Base-by-base conservation (phyloP, 2,329 filamentous ascomycete genomes). In the Stachybotrys chartarum region DNA sequence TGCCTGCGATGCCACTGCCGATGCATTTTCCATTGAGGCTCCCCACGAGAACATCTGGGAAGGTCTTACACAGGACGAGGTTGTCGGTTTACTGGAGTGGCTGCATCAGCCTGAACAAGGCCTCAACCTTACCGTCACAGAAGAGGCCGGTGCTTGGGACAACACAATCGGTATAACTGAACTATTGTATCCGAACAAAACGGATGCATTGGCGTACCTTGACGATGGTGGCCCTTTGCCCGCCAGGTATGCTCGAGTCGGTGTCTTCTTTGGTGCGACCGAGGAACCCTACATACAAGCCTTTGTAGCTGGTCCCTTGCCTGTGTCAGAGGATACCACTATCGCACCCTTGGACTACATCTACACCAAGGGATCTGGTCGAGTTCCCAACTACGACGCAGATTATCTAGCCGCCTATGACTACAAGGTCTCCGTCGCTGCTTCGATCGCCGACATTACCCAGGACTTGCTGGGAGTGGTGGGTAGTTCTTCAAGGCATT, bases 231-330 rank as follows among this genome's bases (percentile, higher is more conserved):
- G 63, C 0, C 55, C 70, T 4, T 60, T 64, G 1, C 76, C 77
- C 1, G 54, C 61, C 2, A 67, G 73, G 17, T 78, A 74, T 61
- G 77, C 77, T 4, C 75, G 75, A 52, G 74, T 74, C 1, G 60
- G 73, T 3, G 60, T 79, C n/a, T 67, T 72, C 55, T 67, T 73
- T 61, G 66, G 70, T 7, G 66, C 75, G 3, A 67, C 70, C 7
- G 67, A 70, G 32, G 58, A 71, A 8, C 65, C 75, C 0, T 67
- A 70, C 44, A 72, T 71, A 18, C 66, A 71, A 30, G 72, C 81
- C 55, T 75, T 79, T 57, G 63, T 76, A 50, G 73, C 81, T 16
- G 78, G 79, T 0, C 79, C 79, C 16, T 61, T 82, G 30, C 78
- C 78, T 4, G 64, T 78, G 46, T 65, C 67, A 30, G 68, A 75